Conservation (phyloP, 2,329 filamentous ascomycete genomes). For the Neopestalotiopsis sp. region DNA sequence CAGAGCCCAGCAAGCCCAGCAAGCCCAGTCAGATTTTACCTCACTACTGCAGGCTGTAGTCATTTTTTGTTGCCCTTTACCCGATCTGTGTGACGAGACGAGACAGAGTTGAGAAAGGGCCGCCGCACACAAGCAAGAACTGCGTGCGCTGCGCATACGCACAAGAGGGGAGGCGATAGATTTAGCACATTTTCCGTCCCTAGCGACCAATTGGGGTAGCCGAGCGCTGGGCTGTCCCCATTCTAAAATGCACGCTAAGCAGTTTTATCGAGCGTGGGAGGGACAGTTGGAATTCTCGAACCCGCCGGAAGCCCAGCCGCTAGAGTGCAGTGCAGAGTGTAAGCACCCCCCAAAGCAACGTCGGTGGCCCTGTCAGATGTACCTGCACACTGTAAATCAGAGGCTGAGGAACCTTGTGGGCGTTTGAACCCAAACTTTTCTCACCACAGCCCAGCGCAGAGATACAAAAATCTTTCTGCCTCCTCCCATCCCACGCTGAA, state of each 20-base stretch:
- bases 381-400: neutral
- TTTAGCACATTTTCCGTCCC: neutral
- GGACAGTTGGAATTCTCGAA: neutral
- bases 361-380: neutral
- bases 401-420: neutral
- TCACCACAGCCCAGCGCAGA: neutral
- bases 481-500: slow-evolving; percentile 29
- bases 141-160: neutral
- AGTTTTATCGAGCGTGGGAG: neutral
- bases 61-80: slow-evolving; percentile 1
- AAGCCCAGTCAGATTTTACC: slow-evolving; percentile 10
- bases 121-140: neutral
- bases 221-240: neutral
- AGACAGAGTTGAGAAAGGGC: neutral
- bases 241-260: neutral
- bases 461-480: slow-evolving; percentile 29
- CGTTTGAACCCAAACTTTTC: slow-evolving; percentile 7
- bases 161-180: neutral
- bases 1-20: too few relatives aligned
- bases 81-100: neutral
- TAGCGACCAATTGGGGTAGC: neutral
- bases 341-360: neutral
- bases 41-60: slow-evolving; percentile 14
- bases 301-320: neutral
- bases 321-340: neutral